These are phyloP conservation scores for Drechslerella dactyloides DNA, from an alignment of 2,329 filamentous ascomycete species.

Conservation along the genomic window DNA sequence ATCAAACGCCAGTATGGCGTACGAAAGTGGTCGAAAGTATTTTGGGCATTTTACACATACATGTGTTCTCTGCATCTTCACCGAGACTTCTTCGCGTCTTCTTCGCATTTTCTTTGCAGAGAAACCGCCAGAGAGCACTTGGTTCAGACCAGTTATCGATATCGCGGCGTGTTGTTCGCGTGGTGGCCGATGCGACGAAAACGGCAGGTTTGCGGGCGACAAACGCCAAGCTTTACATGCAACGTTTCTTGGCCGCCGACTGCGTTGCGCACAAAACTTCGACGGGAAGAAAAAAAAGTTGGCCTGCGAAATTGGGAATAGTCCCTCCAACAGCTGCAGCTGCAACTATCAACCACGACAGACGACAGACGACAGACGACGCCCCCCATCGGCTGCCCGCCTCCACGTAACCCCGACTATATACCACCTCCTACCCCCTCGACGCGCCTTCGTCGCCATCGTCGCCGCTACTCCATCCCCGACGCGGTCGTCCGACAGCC, in stretches of 20 bases:
- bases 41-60: too few relatives aligned
- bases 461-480: neutral
- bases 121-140: too few relatives aligned
- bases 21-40: too few relatives aligned
- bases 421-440: neutral
- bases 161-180: neutral
- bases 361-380: conserved; percentile 14
- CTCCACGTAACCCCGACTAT: conserved; percentile 26
- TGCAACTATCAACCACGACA: conserved; percentile 12
- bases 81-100: too few relatives aligned
- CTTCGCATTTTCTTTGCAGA: too few relatives aligned
- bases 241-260: conserved; percentile 32
- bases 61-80: too few relatives aligned
- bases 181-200: conserved; percentile 16
- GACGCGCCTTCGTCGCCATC: neutral
- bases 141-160: neutral
- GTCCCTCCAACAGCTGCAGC: conserved; percentile 20
- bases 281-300: conserved; percentile 40
- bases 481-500: neutral
- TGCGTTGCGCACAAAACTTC: conserved; percentile 49
- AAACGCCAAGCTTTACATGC: conserved; percentile 15
- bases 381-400: conserved; percentile 15
- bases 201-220: conserved; percentile 13
- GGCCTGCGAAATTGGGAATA: conserved; percentile 50
- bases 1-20: too few relatives aligned